Evolutionary conservation across 1,139 yeast species (phyloP), one percentile per base, ranked within the genome.

Genomic region (Zygotorulaspora mrakii): DNA sequence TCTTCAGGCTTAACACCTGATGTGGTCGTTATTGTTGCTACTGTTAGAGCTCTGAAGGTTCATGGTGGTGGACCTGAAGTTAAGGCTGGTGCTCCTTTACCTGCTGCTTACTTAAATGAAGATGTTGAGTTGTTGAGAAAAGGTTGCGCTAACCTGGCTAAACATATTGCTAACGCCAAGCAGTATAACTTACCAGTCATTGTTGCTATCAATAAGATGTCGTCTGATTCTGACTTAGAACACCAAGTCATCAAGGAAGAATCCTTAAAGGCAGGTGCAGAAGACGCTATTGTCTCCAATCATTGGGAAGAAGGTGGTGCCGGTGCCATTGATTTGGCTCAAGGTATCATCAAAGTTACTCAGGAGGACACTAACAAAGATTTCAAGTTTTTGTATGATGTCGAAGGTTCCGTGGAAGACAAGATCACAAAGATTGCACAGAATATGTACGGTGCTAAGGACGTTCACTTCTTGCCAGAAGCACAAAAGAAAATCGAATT

Each of bases 11-110:
- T 89, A 50, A 74, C 74, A 16, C 98, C 98, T 28, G 96, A 91
- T 62, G 87, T 82, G 41, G 88, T 89, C 52, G 95, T 91, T 43
- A 83, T 91, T 62, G 98, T 91, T 42, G 97, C 98, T 36, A 91
- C 98, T 35, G 95, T 88, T 33, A 82, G 97, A 67, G 98, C 98
- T 24, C 77, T 91, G 66, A 91, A 91, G 70, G 87, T 87, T 35
- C 98, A 91, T 65, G 98, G 98, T 53, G 98, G 97, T 61, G 98
- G 96, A 48, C 95, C 97, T 27, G 96, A 87, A 58, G 97, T 91
- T 51, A 86, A 86, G 67, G 95, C 98, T 33, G 97, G 97, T 60
- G 82, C 85, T 41, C 82, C 94, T 51, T 75, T 91, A 62, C 94
- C 97, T 46, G 72, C 79, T 39, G 96, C 78, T 60, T 91, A 91